These are phyloP conservation scores for Backusella liffmaniae DNA, from an alignment of 192 early-diverging fungal genomes.

Conservation along the genomic window DNA sequence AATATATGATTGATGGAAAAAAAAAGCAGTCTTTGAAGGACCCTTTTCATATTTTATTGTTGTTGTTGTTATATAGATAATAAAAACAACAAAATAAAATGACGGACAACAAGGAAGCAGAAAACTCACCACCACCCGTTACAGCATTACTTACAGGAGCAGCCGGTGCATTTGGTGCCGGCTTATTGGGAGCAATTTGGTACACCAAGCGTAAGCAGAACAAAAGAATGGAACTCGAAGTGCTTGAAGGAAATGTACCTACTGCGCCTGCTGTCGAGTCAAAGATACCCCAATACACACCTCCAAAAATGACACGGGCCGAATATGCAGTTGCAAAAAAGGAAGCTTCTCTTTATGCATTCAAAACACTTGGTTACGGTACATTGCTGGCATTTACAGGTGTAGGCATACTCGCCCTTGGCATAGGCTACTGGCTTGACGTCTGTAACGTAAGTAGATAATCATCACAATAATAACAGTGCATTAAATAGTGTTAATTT, in stretches of 20 bases:
- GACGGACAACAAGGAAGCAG: neutral
- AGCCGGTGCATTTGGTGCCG: slow-evolving; percentile 18
- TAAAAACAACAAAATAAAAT: neutral
- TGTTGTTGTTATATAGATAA: neutral
- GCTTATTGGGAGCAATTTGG: slow-evolving; percentile 18
- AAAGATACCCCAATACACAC: slow-evolving; percentile 17
- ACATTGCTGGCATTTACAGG: slow-evolving; percentile 30
- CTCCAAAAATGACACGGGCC: slow-evolving; percentile 32
- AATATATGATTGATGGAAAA: neutral
- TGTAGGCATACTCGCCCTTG: slow-evolving; percentile 21
- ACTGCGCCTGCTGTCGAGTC: neutral
- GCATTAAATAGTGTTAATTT: neutral
- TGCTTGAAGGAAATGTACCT: slow-evolving; percentile 1
- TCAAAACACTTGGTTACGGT: slow-evolving; percentile 35
- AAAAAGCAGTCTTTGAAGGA: slow-evolving; percentile 8
- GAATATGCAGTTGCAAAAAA: slow-evolving; percentile 28
- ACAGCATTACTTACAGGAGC: slow-evolving; percentile 6
- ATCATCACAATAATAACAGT: neutral
- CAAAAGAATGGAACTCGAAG: neutral
- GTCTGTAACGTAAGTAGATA: slow-evolving; percentile 33
- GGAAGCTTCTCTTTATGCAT: slow-evolving; percentile 29
- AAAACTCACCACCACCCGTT: neutral
- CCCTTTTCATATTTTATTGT: neutral
- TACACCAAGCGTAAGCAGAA: slow-evolving; percentile 17
- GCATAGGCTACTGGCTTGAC: slow-evolving; percentile 31